Conservation (phyloP, 441 rosid species). For the Melianthus villosus region DNA sequence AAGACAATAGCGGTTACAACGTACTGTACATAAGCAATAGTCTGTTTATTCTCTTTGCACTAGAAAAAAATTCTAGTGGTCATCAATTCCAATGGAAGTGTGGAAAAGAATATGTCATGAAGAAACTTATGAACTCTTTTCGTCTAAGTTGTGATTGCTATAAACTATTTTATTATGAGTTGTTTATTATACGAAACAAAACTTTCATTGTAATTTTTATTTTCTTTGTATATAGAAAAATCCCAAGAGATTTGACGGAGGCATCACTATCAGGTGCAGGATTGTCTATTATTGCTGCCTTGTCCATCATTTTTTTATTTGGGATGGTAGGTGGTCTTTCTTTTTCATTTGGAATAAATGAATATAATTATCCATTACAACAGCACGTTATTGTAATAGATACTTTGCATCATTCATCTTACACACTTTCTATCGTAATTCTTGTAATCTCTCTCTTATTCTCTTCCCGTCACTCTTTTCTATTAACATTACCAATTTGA, state of each 20-base stretch:
- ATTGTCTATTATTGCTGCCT: constrained; percentile 73
- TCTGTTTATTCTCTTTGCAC: too few relatives aligned
- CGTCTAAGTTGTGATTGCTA: not conserved
- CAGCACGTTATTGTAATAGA: too few relatives aligned
- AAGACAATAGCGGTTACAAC: too few relatives aligned
- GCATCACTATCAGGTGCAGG: constrained; percentile 96
- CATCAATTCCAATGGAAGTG: too few relatives aligned
- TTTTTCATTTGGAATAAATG: not conserved
- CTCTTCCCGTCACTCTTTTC: not conserved
- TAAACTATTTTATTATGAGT: not conserved
- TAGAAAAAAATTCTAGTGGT: too few relatives aligned
- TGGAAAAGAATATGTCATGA: too few relatives aligned
- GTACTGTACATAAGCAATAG: too few relatives aligned
- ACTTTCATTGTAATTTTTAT: constrained; percentile 3
- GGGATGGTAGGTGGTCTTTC: constrained; percentile 53
- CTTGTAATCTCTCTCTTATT: not conserved
- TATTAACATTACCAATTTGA: not conserved
- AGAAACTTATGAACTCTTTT: too few relatives aligned
- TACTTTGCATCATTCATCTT: not conserved
- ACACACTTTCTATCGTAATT: not conserved
- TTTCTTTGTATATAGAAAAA: constrained; percentile 48
- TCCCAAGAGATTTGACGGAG: constrained; percentile 98
- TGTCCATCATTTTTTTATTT: constrained; percentile 74
- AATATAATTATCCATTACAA: too few relatives aligned
- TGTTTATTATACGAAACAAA: not conserved